These are phyloP conservation scores for Vitis hybrid DNA, from an alignment of 177 flowering plant genomes.

Conservation along the genomic window DNA sequence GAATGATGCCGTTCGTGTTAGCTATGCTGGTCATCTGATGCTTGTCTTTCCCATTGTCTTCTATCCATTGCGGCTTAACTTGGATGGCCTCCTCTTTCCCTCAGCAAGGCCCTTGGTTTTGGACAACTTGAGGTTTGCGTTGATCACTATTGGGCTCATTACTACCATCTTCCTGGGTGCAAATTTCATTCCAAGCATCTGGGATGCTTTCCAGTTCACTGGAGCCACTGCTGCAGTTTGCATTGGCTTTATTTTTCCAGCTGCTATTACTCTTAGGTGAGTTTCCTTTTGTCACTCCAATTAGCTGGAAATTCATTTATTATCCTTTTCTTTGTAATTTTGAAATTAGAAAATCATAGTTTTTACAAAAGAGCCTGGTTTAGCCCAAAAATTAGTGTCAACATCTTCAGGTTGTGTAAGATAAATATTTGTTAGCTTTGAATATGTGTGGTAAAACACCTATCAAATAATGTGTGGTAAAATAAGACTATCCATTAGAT, in stretches of 20 bases:
- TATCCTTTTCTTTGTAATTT: background rate
- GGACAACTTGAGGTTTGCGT: constrained; percentile 69
- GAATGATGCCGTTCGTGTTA: constrained; percentile 90
- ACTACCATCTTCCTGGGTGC: constrained; percentile 77
- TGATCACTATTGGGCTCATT: constrained; percentile 59
- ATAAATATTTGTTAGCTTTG: too few species aligned
- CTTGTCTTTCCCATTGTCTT: constrained; percentile 95
- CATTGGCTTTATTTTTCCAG: constrained; percentile 94
- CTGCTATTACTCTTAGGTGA: constrained; percentile 74
- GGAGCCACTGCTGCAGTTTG: constrained; percentile 98
- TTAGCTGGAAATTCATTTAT: background rate
- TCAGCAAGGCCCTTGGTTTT: constrained; percentile 50
- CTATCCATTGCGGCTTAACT: constrained; percentile 77
- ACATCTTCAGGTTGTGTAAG: background rate
- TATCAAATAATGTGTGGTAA: too few species aligned
- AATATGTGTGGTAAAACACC: too few species aligned
- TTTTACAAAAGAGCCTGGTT: background rate
- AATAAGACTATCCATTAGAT: too few species aligned
- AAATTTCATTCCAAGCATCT: constrained; percentile 94
- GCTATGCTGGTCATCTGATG: constrained; percentile 93
- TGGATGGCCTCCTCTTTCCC: constrained; percentile 90
- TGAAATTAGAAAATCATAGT: background rate
- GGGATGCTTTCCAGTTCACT: constrained; percentile 99
- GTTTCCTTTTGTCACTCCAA: constrained; percentile 14
- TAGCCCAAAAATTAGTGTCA: too few species aligned